Evolutionary conservation across 2,329 filamentous ascomycete species (phyloP), one percentile per base, ranked within the genome.

Genomic region (Alternaria angustiovoidea): DNA sequence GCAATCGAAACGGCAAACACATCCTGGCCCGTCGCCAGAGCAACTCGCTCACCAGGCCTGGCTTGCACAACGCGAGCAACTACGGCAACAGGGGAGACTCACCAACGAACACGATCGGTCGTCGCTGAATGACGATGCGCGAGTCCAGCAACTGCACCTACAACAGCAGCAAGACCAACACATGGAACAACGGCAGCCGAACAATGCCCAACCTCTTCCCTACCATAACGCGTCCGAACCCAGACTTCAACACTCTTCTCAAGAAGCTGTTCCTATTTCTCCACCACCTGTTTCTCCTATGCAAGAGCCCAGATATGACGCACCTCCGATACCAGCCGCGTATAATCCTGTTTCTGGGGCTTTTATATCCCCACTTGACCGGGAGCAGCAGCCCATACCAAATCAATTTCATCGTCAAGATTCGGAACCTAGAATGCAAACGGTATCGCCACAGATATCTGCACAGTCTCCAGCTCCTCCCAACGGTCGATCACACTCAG

Each of bases 251-350:
- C 64, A 70, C 11, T 26, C 53, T 34, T 52, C 58, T 7, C 61
- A 63, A 12, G 44, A 61, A 51, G 53, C 58, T 7, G 56, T 60
- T 5, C 60, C 69, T 3, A 26, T 57, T 32, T 55, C 64, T 14
- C 70, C 73, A 51, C 68, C 70, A 38, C 62, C 67, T 1, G 69
- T 64, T 47, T 66, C 68, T 24, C 65, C 70, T 28, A 26, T 57
- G 26, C 28, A 51, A 20, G 76, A 78, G 39, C 75, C 75, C 6
- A 71, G 63, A 32, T 78, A 78, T 46, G 75, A 78, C 18, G 75
- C 75, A 4, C 75, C 75, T 49, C 71, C 71, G 16, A 77, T 78
- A 49, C 76, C 76, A 32, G 73, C 72, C 20, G 75, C 76, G 11
- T 78, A 78, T 44, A 72, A 51, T 30, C 75, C 70, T 49, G 76